Base-by-base conservation (phyloP, 306 rosid genomes). In the Astragalus membranaceus region DNA sequence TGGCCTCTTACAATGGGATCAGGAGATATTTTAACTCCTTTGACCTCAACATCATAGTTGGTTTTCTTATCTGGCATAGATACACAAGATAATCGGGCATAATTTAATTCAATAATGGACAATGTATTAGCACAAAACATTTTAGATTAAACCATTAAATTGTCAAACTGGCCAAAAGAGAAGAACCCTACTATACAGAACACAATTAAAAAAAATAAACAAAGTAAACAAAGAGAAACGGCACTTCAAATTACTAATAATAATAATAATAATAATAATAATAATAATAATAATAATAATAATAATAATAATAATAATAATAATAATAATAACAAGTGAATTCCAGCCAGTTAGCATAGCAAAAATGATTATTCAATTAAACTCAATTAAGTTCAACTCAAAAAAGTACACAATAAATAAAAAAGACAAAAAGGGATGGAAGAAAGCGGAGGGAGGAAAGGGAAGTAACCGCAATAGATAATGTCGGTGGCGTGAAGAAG, bases 11-110 rank as follows among this genome's bases (percentile, higher is more conserved):
- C 85, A 1, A 94, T 15, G 10, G 98, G 97, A 72, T 78, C 10
- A 58, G 97, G 98, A 58, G 80, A 51, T 76, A 94, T 94, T 55
- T 88, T 86, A 53, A 94, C 89, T 73, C 79, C 92, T 1, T 50
- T 81, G 44, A 94, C 96, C 75, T 79, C 83, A 56, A 94, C 87
- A 70, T 72, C 82, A 77, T 91, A 94, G 43, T 70, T 82, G 56
- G 70, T 72, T 10, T 78, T 87, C 83, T 83, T 88, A 76, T 87
- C 99, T 90, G 85, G 76, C 8, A 39, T 5, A n/a, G n/a, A n/a
- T n/a, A n/a, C n/a, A n/a, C n/a, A n/a, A 17, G 3, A 61, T 9
- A 59, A 64, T 23, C 10, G 71, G 53, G 10, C 16, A 23, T 12
- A 59, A 41, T 37, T 41, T 66, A 17, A 43, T 41, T 72, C 56